phyloP scores from a whole-genome alignment of 1,284 basidiomycete genomes.

The Cryptococcus sp. region DNA sequence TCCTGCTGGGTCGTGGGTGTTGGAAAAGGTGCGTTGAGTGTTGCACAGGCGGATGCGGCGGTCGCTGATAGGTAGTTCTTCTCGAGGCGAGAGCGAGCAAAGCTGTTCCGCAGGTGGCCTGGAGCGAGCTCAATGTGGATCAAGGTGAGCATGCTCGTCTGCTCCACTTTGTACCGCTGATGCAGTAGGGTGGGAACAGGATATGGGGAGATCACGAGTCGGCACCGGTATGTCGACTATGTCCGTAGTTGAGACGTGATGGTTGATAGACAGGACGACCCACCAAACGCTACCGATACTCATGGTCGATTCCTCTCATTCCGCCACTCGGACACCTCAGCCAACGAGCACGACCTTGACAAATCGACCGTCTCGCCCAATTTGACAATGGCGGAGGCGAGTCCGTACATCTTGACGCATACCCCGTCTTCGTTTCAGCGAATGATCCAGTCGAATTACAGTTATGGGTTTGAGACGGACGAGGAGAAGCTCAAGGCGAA shows the following conservation, averaged over 20 bases:
- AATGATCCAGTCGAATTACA: slow-evolving; percentile 88
- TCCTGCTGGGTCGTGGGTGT: slow-evolving; percentile 51
- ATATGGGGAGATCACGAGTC: slow-evolving; percentile 72
- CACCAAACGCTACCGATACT: slow-evolving; percentile 56
- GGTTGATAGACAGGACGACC: slow-evolving; percentile 67
- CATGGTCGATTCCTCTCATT: slow-evolving; percentile 83
- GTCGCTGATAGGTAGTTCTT: slow-evolving; percentile 58
- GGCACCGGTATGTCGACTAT: slow-evolving; percentile 32
- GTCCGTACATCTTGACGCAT: slow-evolving; percentile 75
- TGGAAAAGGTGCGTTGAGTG: slow-evolving; percentile 48
- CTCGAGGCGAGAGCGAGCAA: slow-evolving; percentile 80
- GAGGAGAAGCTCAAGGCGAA: slow-evolving; percentile 61
- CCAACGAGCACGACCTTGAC: slow-evolving; percentile 40
- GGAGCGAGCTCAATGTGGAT: slow-evolving; percentile 91
- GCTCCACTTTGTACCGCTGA: neutral
- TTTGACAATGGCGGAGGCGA: slow-evolving; percentile 73
- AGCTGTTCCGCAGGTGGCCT: slow-evolving; percentile 90
- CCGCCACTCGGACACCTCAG: slow-evolving; percentile 47
- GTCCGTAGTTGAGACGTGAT: neutral
- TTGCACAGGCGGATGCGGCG: slow-evolving; percentile 4
- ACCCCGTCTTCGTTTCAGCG: slow-evolving; percentile 78
- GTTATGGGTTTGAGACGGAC: slow-evolving; percentile 83
- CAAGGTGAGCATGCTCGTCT: slow-evolving; percentile 53
- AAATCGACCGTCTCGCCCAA: slow-evolving; percentile 52
- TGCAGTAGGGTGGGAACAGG: slow-evolving; percentile 68